Conservation (phyloP, 257 asterid genomes). For the Leptodermis oblonga region DNA sequence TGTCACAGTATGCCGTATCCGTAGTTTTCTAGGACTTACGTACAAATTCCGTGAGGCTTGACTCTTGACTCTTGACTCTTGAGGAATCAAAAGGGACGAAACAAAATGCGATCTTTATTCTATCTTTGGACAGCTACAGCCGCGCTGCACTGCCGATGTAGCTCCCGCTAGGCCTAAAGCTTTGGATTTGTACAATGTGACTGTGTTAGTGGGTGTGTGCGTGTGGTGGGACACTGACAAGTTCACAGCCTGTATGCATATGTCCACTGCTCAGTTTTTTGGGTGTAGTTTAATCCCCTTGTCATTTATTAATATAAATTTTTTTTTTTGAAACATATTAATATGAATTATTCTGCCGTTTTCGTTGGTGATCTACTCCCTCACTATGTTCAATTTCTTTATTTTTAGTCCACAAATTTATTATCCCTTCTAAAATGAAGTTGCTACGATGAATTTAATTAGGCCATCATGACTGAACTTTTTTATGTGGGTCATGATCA, state of each 20-base stretch:
- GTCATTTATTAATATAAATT: too few species aligned
- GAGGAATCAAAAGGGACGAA: background rate
- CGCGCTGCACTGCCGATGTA: background rate
- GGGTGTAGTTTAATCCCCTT: background rate
- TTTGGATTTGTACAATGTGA: constrained; percentile 11
- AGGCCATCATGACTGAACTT: background rate
- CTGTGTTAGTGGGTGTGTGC: background rate
- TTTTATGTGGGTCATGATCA: constrained; percentile 6
- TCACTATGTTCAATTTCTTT: background rate
- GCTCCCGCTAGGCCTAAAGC: background rate
- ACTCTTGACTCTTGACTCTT: background rate
- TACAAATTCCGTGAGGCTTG: background rate
- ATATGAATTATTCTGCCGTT: constrained; percentile 4
- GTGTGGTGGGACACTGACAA: constrained; percentile 1
- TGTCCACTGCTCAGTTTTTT: background rate
- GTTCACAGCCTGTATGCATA: constrained; percentile 7
- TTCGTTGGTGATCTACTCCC: background rate
- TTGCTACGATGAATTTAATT: too few species aligned
- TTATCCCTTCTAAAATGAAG: background rate
- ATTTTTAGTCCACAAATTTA: background rate
- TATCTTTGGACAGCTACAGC: constrained; percentile 6
- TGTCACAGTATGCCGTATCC: background rate
- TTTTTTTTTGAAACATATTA: too few species aligned
- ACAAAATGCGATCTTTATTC: background rate
- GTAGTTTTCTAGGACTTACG: too few species aligned